Evolutionary conservation across 345 rosid species (phyloP).

Genomic region (Pugionium cornutum): DNA sequence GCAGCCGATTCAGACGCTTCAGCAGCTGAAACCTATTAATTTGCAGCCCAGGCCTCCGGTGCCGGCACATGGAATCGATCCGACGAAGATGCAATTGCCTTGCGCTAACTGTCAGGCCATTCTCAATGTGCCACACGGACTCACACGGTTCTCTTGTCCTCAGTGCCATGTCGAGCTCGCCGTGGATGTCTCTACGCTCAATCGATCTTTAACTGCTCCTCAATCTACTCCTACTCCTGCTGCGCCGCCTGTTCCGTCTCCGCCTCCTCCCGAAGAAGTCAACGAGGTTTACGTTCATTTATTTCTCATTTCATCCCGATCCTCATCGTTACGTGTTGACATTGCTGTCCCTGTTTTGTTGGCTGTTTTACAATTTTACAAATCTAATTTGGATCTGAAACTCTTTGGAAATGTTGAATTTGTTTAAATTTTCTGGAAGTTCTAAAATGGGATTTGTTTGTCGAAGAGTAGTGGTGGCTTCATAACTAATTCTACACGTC

Average conservation of each 20-base stretch:
- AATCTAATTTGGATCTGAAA: conserved; percentile 2
- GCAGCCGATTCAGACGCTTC: conserved; percentile 53
- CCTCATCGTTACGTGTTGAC: background rate
- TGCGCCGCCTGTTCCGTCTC: conserved; percentile 42
- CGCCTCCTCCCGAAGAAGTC: conserved; percentile 71
- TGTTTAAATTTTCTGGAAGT: background rate
- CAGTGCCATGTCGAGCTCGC: conserved; percentile 88
- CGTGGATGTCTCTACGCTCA: conserved; percentile 68
- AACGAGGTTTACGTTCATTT: conserved; percentile 61
- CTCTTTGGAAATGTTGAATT: background rate
- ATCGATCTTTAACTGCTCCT: conserved; percentile 54
- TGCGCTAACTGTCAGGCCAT: conserved; percentile 94
- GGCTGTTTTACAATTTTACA: background rate
- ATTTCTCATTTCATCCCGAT: background rate
- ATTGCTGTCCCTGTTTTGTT: background rate
- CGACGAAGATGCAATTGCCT: conserved; percentile 94
- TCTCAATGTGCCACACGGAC: conserved; percentile 91
- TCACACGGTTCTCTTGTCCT: conserved; percentile 81
- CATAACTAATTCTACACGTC: background rate
- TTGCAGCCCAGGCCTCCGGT: conserved; percentile 43
- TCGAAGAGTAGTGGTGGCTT: conserved; percentile 12
- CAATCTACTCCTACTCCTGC: conserved; percentile 38
- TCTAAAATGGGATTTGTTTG: conserved; percentile 3
- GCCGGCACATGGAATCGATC: conserved; percentile 96
- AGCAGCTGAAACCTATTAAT: conserved; percentile 36